Evolutionary conservation across 139 green algal species (phyloP).

Genomic region (Coccomyxa sp.): DNA sequence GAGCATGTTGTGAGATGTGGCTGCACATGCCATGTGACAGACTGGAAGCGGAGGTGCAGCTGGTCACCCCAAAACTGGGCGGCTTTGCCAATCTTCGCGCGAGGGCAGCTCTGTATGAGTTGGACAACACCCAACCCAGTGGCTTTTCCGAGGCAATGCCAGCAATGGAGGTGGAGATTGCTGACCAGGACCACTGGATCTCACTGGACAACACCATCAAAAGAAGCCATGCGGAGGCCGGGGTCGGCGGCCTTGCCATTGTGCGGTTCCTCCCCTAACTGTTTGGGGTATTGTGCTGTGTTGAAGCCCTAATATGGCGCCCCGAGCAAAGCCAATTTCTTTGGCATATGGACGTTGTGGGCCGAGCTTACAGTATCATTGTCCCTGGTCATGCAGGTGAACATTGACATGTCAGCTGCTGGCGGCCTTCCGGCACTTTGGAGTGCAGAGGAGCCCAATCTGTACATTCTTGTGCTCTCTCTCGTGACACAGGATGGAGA

Average conservation of each 20-base stretch:
- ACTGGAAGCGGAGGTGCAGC: slow-evolving; percentile 32
- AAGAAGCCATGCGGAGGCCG: background rate
- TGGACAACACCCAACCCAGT: background rate
- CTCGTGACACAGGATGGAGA: slow-evolving; percentile 30
- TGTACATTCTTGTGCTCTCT: slow-evolving; percentile 80
- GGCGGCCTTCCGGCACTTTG: slow-evolving; percentile 48
- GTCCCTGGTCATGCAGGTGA: slow-evolving; percentile 8
- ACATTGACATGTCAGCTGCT: slow-evolving; percentile 15
- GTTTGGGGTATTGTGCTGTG: too few relatives aligned
- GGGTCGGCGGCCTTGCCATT: slow-evolving; percentile 11
- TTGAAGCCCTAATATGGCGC: too few relatives aligned
- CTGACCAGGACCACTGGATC: slow-evolving; percentile 5
- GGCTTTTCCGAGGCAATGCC: background rate
- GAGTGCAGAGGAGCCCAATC: slow-evolving; percentile 73
- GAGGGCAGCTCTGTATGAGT: slow-evolving; percentile 14
- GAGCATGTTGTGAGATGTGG: too few relatives aligned
- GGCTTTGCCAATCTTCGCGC: slow-evolving; percentile 8
- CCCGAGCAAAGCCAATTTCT: too few relatives aligned
- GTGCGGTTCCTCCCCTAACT: background rate
- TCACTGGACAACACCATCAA: slow-evolving; percentile 12
- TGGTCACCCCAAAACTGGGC: background rate
- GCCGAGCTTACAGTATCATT: too few relatives aligned
- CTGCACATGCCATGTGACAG: background rate
- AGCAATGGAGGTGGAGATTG: background rate
- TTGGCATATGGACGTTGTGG: too few relatives aligned